Conservation (phyloP, 1,139 yeast genomes). For the Williopsis jadinii region DNA sequence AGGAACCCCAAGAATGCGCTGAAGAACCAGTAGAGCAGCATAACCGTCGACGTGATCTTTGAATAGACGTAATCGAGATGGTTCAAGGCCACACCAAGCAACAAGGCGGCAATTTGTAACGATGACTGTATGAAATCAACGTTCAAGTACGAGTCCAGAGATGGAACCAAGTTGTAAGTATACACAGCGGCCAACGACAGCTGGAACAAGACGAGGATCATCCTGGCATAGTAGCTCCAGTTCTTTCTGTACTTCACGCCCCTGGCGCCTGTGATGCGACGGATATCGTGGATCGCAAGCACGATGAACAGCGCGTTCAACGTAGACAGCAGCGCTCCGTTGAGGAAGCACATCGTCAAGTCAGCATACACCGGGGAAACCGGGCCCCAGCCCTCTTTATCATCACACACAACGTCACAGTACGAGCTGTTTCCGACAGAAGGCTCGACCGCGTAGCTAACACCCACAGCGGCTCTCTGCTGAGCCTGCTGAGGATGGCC, state of each 20-base stretch:
- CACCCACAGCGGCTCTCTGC: too few relatives aligned
- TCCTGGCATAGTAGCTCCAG: constrained; percentile 30
- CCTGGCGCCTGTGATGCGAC: constrained; percentile 24
- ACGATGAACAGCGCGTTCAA: constrained; percentile 48
- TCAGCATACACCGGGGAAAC: constrained; percentile 50
- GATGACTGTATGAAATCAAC: constrained; percentile 21
- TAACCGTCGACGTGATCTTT: constrained; percentile 57
- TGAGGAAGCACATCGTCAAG: constrained; percentile 76
- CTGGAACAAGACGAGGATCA: constrained; percentile 26
- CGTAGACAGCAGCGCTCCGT: constrained; percentile 54
- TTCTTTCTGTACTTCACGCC: constrained; percentile 33
- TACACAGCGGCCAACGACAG: constrained; percentile 23
- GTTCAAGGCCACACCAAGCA: constrained; percentile 51
- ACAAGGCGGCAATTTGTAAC: constrained; percentile 25
- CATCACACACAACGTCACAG: constrained; percentile 29
- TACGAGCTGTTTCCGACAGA: constrained; percentile 4
- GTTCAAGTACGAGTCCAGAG: not conserved
- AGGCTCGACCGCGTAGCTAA: not conserved
- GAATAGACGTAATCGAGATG: constrained; percentile 67
- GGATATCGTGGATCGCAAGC: constrained; percentile 43
- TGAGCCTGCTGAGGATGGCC: too few relatives aligned
- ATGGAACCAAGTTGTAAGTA: constrained; percentile 9
- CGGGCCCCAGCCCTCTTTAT: constrained; percentile 72
- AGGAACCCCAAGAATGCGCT: constrained; percentile 36
- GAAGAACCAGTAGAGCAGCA: constrained; percentile 74